phyloP scores from a whole-genome alignment of 2,329 filamentous ascomycete species.

The Stachybotrys echinatus region DNA sequence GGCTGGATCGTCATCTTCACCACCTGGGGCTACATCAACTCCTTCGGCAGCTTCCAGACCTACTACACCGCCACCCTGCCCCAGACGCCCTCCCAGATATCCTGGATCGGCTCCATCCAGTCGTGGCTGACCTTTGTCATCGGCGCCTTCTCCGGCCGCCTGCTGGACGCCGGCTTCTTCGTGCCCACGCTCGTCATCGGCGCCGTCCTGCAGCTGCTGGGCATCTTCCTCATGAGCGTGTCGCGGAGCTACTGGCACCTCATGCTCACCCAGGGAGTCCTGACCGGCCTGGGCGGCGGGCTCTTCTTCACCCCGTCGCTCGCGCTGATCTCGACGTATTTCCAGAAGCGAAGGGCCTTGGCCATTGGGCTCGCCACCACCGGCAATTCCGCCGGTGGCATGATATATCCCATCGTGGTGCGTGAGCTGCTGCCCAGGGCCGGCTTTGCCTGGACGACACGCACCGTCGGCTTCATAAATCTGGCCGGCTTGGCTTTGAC shows the following conservation, averaged over 20 bases:
- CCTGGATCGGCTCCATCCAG: conserved; percentile 42
- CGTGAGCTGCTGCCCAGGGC: conserved; percentile 43
- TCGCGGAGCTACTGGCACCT: conserved; percentile 41
- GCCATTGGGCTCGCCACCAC: conserved; percentile 54
- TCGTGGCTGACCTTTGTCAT: conserved; percentile 36
- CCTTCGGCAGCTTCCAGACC: conserved; percentile 38
- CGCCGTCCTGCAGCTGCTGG: conserved; percentile 30
- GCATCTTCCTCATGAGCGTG: conserved; percentile 39
- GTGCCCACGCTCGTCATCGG: conserved; percentile 31
- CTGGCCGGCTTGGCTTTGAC: conserved; percentile 63
- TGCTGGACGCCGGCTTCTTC: conserved; percentile 39
- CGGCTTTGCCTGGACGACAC: conserved; percentile 54
- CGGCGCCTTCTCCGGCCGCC: conserved; percentile 35
- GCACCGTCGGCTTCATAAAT: conserved; percentile 64
- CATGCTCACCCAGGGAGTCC: conserved; percentile 45
- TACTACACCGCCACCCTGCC: conserved; percentile 30
- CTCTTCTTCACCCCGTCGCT: conserved; percentile 51
- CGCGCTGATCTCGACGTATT: conserved; percentile 55
- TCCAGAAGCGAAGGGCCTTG: conserved; percentile 45
- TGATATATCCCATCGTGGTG: conserved; percentile 49
- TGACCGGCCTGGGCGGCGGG: conserved; percentile 46
- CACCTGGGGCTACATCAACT: conserved; percentile 40
- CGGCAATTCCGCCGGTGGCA: conserved; percentile 48
- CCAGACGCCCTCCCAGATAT: conserved; percentile 30
- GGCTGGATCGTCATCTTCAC: conserved; percentile 35